Conservation (phyloP, 208 protist species). For the Leishmania arabica region DNA sequence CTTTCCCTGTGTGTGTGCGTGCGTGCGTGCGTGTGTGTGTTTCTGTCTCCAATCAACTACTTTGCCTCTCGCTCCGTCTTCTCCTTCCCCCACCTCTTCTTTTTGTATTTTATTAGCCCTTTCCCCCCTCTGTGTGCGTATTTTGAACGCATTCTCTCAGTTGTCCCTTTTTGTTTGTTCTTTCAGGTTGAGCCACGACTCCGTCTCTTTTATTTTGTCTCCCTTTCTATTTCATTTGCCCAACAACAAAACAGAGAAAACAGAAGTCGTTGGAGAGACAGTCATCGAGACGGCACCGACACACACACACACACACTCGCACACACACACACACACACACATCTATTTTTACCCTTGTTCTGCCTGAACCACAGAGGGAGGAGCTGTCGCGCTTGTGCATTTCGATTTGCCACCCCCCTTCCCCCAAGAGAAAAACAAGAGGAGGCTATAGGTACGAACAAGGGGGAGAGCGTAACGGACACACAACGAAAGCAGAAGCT, state of each 20-base stretch:
- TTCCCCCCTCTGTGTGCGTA: background rate
- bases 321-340: background rate
- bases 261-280: background rate
- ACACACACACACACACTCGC: background rate
- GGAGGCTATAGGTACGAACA: background rate
- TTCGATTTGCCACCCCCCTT: background rate
- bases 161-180: conserved; percentile 3
- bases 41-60: background rate
- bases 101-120: background rate
- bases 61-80: background rate
- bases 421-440: background rate
- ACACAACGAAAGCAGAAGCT: background rate
- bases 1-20: background rate
- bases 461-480: background rate
- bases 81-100: background rate
- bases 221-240: background rate
- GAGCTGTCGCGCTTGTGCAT: background rate
- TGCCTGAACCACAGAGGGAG: background rate
- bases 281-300: background rate
- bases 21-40: background rate
- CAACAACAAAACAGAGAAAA: conserved; percentile 1
- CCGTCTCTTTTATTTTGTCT: background rate
- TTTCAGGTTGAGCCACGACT: background rate
- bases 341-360: background rate
- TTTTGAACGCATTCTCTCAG: conserved; percentile 3